Evolutionary conservation across 768 basidiomycete species (phyloP), one percentile per base, ranked within the genome.

Genomic region (Boletus barrowsii): DNA sequence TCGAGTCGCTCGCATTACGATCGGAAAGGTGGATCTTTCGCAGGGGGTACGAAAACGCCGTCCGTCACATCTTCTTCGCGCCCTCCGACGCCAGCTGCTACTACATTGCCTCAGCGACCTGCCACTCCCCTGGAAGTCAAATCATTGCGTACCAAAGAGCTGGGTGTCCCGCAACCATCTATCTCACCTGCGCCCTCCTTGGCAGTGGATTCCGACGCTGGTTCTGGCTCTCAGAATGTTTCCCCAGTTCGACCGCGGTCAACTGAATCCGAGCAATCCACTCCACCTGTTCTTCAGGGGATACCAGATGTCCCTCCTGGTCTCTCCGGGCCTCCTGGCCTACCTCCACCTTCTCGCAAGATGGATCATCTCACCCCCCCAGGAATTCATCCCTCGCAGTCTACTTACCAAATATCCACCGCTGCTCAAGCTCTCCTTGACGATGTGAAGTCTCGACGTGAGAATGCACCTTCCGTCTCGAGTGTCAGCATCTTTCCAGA

Each of bases 381-480:
- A 18, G 64, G 64, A 39, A 66, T 68, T 29, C 81, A 61, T 46
- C 80, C 53, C 63, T 79, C 58, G 72, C 85, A 60, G 24, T 62
- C 69, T 26, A 81, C 81, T 5, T 95, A 94, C 68, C 91, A 93
- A 63, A 90, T 93, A 77, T 93, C 93, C 0, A 88, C 78, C 15
- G 88, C 91, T 37, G 91, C 90, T 3, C 87, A 87, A 57, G 90
- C 88, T 1, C 77, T 95, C 43, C 75, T 95, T 43, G 90, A 93
- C 53, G 93, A 94, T 60, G 81, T 95, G 37, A 87, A 83, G 65
- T 83, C 83, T 20, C 77, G 91, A 33, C 80, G 91, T 42, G 88
- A 91, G 61, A 76, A 81, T 9, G 73, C 75, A 3, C 67, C 76
- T 20, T 63, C 76, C 14, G 56, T 69, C 11, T 63, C 75, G 9